Evolutionary conservation across 192 early-diverging fungal species (phyloP).

Genomic region (Backusella circina): DNA sequence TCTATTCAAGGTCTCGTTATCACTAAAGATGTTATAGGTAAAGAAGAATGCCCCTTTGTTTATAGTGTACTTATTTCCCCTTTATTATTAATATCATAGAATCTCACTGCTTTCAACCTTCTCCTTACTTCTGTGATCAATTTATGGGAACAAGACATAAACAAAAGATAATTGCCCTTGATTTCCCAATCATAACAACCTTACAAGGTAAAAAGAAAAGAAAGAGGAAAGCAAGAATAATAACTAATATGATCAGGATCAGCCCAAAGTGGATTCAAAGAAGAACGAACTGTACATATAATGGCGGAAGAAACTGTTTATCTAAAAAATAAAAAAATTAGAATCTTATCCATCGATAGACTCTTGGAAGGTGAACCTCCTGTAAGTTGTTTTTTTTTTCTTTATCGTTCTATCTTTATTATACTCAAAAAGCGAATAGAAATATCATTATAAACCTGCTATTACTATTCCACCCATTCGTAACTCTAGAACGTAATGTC

Average conservation of each 20-base stretch:
- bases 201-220: constrained; percentile 37
- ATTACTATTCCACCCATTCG: constrained; percentile 21
- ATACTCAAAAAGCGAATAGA: not conserved
- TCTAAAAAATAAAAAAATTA: constrained; percentile 39
- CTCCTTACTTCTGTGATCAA: constrained; percentile 53
- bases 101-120: constrained; percentile 46
- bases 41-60: not conserved
- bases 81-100: constrained; percentile 30
- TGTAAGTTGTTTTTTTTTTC: constrained; percentile 9
- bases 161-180: constrained; percentile 47
- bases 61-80: not conserved
- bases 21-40: constrained; percentile 47
- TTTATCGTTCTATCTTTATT: not conserved
- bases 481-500: constrained; percentile 24
- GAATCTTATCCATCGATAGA: constrained; percentile 42
- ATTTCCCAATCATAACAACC: constrained; percentile 38
- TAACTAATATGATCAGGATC: not conserved
- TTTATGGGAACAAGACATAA: constrained; percentile 44
- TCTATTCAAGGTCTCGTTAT: constrained; percentile 40
- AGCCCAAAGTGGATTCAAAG: constrained; percentile 28
- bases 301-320: constrained; percentile 48
- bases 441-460: constrained; percentile 2
- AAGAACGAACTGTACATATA: constrained; percentile 42
- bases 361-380: constrained; percentile 48
- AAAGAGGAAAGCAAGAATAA: not conserved